Evolutionary conservation across 2,329 filamentous ascomycete genomes (phyloP).

Genomic region (Blumeria hordei): DNA sequence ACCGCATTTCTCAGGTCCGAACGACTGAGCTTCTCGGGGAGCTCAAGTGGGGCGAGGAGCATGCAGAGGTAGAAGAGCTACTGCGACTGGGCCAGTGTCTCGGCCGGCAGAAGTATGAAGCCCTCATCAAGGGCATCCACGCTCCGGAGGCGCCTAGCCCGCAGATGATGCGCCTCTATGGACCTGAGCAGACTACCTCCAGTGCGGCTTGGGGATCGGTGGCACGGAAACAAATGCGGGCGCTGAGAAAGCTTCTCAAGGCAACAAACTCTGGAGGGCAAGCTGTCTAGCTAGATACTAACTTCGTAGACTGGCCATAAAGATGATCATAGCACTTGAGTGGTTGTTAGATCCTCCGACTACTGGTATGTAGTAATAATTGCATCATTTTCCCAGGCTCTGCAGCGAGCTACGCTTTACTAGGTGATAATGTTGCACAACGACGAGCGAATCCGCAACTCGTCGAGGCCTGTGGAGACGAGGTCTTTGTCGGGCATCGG

Average conservation of each 20-base stretch:
- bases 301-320: too few relatives aligned
- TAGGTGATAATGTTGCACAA: too few relatives aligned
- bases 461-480: too few relatives aligned
- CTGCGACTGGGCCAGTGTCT: conserved; percentile 7
- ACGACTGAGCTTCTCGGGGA: conserved; percentile 3
- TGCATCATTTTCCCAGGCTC: too few relatives aligned
- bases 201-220: not conserved
- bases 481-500: too few relatives aligned
- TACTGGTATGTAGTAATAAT: too few relatives aligned
- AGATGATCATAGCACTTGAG: too few relatives aligned
- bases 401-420: too few relatives aligned
- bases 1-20: conserved; percentile 4
- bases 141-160: too few relatives aligned
- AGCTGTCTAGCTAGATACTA: too few relatives aligned
- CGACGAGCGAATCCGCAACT: too few relatives aligned
- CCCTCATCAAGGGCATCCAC: not conserved
- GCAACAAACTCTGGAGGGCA: not conserved
- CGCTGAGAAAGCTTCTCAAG: not conserved
- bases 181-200: not conserved
- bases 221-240: conserved; percentile 1
- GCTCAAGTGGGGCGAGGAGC: conserved; percentile 6
- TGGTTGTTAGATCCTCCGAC: too few relatives aligned
- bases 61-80: conserved; percentile 2
- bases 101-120: conserved; percentile 7
- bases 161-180: not conserved